A percentile compares a stretch with the other conserved stretches of the same genome.
These are phyloP conservation scores for Prillingera fragicola DNA, from an alignment of 1,284 basidiomycete species.

Conservation along the genomic window DNA sequence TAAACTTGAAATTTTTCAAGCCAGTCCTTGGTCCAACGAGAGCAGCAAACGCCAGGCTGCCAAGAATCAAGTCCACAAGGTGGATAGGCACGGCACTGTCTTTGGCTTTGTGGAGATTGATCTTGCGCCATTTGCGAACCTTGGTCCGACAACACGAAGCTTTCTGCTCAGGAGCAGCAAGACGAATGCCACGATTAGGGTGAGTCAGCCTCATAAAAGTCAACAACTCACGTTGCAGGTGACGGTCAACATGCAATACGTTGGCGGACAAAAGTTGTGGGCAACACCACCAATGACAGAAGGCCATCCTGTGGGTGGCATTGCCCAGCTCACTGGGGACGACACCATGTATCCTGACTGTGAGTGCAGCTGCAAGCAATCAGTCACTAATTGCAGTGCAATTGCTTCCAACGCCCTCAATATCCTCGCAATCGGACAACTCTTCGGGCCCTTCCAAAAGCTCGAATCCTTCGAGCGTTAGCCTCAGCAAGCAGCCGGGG, in stretches of 20 bases:
- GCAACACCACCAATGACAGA: conserved; percentile 37
- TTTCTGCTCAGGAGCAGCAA: conserved; percentile 42
- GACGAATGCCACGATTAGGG: conserved; percentile 46
- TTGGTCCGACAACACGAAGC: conserved; percentile 35
- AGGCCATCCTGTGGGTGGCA: conserved; percentile 36
- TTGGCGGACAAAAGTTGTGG: conserved; percentile 40
- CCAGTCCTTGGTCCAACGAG: conserved; percentile 3
- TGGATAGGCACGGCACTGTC: conserved; percentile 12
- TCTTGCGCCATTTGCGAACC: conserved; percentile 46
- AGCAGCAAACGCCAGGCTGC: conserved; percentile 1
- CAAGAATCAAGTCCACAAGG: neutral
- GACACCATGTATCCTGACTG: conserved; percentile 20
- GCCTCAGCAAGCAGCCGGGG: conserved; percentile 4
- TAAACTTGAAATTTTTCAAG: conserved; percentile 31
- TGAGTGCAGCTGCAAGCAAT: conserved; percentile 10
- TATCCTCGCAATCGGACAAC: conserved; percentile 14
- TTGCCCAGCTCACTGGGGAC: conserved; percentile 25
- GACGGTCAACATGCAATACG: conserved; percentile 40
- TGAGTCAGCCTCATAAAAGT: conserved; percentile 22
- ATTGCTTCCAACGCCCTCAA: conserved; percentile 24
- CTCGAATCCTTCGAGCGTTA: conserved; percentile 4
- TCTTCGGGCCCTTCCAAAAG: conserved; percentile 10
- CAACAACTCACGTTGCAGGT: too few relatives aligned
- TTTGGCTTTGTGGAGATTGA: conserved; percentile 46
- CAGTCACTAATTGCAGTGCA: conserved; percentile 14